Evolutionary conservation across 768 basidiomycete species (phyloP), one percentile per base, ranked within the genome.

Genomic region (Asterophora lycoperdoides): DNA sequence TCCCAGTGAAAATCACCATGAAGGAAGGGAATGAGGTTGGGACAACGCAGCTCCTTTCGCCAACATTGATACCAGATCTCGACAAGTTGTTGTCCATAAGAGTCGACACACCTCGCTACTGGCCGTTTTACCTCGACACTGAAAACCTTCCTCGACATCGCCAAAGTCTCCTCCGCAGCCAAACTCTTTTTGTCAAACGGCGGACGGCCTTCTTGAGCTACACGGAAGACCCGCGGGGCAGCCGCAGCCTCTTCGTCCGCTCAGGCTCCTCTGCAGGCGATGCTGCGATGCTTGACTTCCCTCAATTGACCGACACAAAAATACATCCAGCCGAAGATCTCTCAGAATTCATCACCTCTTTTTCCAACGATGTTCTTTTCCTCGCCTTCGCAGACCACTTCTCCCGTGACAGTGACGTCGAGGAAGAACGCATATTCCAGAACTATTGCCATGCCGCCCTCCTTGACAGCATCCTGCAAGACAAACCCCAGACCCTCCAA

Each of bases 41-140:
- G n/a, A 77, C 81, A 11, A 83, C 85, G 1, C 85, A 88, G 55
- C 73, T 96, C 40, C 92, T 94, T 48, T 89, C 93, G 0, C 96
- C 96, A 0, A 95, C 95, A 0, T 77, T 98, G 4, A 87, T 96
- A 52, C 93, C 93, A 0, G 88, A 94, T 53, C 79, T 97, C 54
- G 83, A 89, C 61, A 82, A 78, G 49, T 73, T 98, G 11, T 69
- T 83, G 39, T 86, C 89, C 4, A 86, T 99, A 57, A 76, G 86
- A 39, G 84, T 94, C 18, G 93, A 97, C 59, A 96, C 91, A 0
- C 93, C 93, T 13, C 82, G 96, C 5, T 98, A 99, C 65, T 96
- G 92, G 90, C 87, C 93, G 0, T 88, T 94, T 67, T 83, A 84
- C 50, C 78, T 97, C 29, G 88, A 94, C 58, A 79, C 88, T 15